These are phyloP conservation scores for Ophiocordyceps camponoti-saundersi DNA, from an alignment of 2,329 filamentous ascomycete species.

Conservation along the genomic window DNA sequence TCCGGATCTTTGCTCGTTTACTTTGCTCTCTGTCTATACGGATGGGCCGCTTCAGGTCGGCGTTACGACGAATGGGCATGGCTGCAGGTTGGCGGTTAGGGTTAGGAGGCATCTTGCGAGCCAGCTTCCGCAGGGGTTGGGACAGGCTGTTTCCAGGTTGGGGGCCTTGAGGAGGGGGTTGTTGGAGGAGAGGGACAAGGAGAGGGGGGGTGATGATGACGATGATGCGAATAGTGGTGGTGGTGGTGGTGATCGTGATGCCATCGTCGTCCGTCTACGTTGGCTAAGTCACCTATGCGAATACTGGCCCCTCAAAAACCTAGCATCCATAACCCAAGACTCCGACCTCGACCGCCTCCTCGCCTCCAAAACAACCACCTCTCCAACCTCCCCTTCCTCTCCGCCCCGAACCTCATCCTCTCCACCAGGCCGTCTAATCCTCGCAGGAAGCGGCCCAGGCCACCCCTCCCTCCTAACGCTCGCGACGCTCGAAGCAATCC, in stretches of 20 bases:
- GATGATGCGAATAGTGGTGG: conserved; percentile 44
- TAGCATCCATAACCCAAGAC: conserved; percentile 62
- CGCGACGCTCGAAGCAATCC: conserved; percentile 62
- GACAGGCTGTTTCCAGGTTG: conserved; percentile 58
- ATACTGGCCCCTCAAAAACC: conserved; percentile 81
- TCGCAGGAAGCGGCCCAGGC: conserved; percentile 84
- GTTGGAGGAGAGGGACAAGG: neutral
- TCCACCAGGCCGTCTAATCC: conserved; percentile 50
- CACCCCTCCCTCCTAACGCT: conserved; percentile 83
- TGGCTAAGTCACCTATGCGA: conserved; percentile 96
- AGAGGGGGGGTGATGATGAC: neutral
- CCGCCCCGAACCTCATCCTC: conserved; percentile 5
- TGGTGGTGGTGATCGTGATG: conserved; percentile 65
- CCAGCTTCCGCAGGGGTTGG: conserved; percentile 58
- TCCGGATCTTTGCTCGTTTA: conserved; percentile 74
- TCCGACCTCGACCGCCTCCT: conserved; percentile 59
- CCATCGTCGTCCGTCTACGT: conserved; percentile 18
- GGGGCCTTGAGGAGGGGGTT: conserved; percentile 49
- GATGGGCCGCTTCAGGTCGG: conserved; percentile 90
- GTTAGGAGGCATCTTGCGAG: conserved; percentile 79
- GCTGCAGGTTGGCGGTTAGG: conserved; percentile 81
- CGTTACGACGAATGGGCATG: conserved; percentile 85
- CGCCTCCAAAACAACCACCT: conserved; percentile 27
- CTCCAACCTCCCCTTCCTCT: conserved; percentile 12
- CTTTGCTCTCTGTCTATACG: conserved; percentile 70